phyloP scores from a whole-genome alignment of 495 filamentous ascomycete species.

The Neurospora terricola region DNA sequence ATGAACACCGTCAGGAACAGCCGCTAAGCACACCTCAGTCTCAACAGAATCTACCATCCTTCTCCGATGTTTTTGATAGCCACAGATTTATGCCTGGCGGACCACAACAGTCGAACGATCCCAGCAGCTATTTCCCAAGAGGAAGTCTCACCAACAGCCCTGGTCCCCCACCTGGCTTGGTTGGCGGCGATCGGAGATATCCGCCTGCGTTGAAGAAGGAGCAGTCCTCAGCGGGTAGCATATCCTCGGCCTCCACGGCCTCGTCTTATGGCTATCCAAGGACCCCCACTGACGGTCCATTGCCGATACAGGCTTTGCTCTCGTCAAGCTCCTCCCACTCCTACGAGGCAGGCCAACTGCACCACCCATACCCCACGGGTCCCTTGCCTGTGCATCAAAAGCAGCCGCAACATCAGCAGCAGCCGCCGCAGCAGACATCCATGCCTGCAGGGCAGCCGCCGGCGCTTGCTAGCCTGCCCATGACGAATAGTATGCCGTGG shows the following conservation, averaged over 20 bases:
- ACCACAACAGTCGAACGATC: conserved; percentile 6
- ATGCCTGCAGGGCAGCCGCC: not conserved
- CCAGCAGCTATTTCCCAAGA: conserved; percentile 13
- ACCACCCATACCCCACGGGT: conserved; percentile 1
- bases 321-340: conserved; percentile 24
- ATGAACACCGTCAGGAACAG: conserved; percentile 14
- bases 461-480: not conserved
- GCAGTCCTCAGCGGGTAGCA: conserved; percentile 26
- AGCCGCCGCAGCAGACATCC: not conserved
- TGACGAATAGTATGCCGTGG: conserved; percentile 14
- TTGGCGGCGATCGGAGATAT: conserved; percentile 5
- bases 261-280: conserved; percentile 23
- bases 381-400: not conserved
- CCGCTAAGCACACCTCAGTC: conserved; percentile 2
- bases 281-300: conserved; percentile 31
- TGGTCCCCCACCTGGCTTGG: conserved; percentile 6
- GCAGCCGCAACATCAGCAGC: not conserved
- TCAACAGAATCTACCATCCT: conserved; percentile 19
- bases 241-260: conserved; percentile 20
- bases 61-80: conserved; percentile 25
- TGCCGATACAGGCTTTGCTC: conserved; percentile 38
- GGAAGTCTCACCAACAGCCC: conserved; percentile 7
- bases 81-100: conserved; percentile 7
- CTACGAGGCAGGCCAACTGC: conserved; percentile 10
- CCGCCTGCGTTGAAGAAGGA: conserved; percentile 28